A percentile compares a stretch with the other conserved stretches of the same genome.
phyloP scores from a whole-genome alignment of 345 rosid genomes.

The Hibiscus mutabilis region DNA sequence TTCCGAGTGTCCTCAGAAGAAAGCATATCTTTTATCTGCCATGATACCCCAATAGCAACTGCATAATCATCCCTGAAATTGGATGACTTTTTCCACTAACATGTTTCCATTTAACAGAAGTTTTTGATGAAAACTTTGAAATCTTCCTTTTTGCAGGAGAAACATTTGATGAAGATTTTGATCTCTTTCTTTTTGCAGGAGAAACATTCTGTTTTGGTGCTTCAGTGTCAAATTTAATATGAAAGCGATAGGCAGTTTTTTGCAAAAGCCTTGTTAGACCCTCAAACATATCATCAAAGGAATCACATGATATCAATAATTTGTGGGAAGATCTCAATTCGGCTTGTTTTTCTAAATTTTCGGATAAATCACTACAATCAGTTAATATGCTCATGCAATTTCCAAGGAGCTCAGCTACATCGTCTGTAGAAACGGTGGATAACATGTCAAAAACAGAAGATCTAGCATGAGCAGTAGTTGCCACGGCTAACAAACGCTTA shows the following conservation, averaged over 20 bases:
- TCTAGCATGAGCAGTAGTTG: slow-evolving; percentile 51
- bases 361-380: slow-evolving; percentile 49
- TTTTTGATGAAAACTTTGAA: slow-evolving; percentile 38
- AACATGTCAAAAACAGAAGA: slow-evolving; percentile 58
- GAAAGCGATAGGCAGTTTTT: slow-evolving; percentile 69
- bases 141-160: slow-evolving; percentile 40
- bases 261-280: slow-evolving; percentile 47
- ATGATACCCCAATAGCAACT: slow-evolving; percentile 70
- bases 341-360: slow-evolving; percentile 51
- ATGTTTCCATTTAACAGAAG: slow-evolving; percentile 55
- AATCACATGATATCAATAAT: slow-evolving; percentile 49
- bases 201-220: slow-evolving; percentile 37
- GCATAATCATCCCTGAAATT: slow-evolving; percentile 62
- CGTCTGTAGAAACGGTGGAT: slow-evolving; percentile 41
- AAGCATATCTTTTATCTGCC: slow-evolving; percentile 84
- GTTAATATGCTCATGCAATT: slow-evolving; percentile 49
- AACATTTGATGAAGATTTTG: slow-evolving; percentile 36
- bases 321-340: slow-evolving; percentile 77
- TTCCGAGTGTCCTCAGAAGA: slow-evolving; percentile 39
- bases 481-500: slow-evolving; percentile 49
- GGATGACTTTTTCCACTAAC: slow-evolving; percentile 35
- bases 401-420: slow-evolving; percentile 44
- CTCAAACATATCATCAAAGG: slow-evolving; percentile 50
- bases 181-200: slow-evolving; percentile 47
- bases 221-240: slow-evolving; percentile 61